phyloP scores from a whole-genome alignment of 441 rosid species.

The Adansonia madagascariensis region DNA sequence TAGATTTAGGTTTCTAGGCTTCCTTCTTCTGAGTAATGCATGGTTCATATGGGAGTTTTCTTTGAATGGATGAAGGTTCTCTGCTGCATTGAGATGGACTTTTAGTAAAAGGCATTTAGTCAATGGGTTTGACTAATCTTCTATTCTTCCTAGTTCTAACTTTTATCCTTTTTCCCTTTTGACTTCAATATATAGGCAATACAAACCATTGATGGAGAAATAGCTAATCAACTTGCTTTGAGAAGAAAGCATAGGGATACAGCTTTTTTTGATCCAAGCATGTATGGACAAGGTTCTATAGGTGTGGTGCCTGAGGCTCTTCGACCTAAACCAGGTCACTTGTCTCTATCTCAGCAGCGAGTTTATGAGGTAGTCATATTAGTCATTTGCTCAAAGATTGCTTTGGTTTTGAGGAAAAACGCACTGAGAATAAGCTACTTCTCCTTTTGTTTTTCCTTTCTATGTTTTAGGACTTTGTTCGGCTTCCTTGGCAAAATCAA shows the following conservation, averaged over 20 bases:
- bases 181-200: conserved; percentile 58
- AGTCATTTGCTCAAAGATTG: conserved; percentile 22
- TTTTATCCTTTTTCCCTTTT: background rate
- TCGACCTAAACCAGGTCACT: conserved; percentile 92
- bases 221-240: conserved; percentile 70
- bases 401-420: conserved; percentile 27
- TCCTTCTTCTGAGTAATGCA: background rate
- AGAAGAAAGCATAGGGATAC: conserved; percentile 94
- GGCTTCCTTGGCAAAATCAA: conserved; percentile 97
- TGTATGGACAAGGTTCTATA: conserved; percentile 73
- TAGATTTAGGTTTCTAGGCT: conserved; percentile 11
- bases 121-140: conserved; percentile 15
- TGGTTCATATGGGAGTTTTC: conserved; percentile 2
- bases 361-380: conserved; percentile 82
- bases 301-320: conserved; percentile 89
- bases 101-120: background rate
- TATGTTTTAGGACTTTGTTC: conserved; percentile 42
- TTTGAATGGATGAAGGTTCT: background rate
- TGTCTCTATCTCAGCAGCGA: conserved; percentile 89
- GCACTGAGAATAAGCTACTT: background rate
- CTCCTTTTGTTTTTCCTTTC: background rate
- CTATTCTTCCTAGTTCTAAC: background rate
- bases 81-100: background rate
- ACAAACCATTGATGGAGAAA: conserved; percentile 92
- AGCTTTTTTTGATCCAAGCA: conserved; percentile 76